Conservation (phyloP, 2,329 filamentous ascomycete species). For the Sclerotinia trifoliorum region DNA sequence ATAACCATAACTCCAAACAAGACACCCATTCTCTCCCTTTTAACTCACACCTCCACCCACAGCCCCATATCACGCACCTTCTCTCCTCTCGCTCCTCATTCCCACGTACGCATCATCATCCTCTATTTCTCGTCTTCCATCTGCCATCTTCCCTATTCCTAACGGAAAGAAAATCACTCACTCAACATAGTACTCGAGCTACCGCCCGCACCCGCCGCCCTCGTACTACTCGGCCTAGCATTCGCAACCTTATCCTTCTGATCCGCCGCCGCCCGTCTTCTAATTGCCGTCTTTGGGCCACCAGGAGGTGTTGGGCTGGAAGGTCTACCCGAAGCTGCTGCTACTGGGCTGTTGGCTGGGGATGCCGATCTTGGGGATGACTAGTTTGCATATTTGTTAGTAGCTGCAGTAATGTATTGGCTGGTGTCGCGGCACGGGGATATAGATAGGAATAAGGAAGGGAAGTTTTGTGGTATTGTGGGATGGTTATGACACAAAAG, state of each 20-base stretch:
- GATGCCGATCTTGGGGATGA: conserved; percentile 50
- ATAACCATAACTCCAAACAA: background rate
- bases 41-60: background rate
- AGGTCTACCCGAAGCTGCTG: conserved; percentile 60
- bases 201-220: conserved; percentile 89
- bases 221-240: conserved; percentile 86
- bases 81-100: background rate
- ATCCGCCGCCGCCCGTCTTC: conserved; percentile 91
- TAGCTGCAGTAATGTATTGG: background rate
- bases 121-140: background rate
- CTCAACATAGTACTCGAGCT: conserved; percentile 98
- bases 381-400: conserved; percentile 28
- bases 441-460: background rate
- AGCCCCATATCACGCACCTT: background rate
- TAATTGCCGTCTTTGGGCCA: conserved; percentile 91
- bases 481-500: background rate
- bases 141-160: background rate
- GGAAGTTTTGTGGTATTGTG: background rate
- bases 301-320: conserved; percentile 88
- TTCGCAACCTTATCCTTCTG: conserved; percentile 97
- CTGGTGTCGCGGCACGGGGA: background rate
- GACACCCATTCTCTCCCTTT: background rate
- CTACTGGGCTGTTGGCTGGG: conserved; percentile 51
- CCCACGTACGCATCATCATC: background rate
- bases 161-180: conserved; percentile 49